These are phyloP conservation scores for Cordyceps cateniannulata DNA, from an alignment of 2,329 filamentous ascomycete species.

Conservation along the genomic window DNA sequence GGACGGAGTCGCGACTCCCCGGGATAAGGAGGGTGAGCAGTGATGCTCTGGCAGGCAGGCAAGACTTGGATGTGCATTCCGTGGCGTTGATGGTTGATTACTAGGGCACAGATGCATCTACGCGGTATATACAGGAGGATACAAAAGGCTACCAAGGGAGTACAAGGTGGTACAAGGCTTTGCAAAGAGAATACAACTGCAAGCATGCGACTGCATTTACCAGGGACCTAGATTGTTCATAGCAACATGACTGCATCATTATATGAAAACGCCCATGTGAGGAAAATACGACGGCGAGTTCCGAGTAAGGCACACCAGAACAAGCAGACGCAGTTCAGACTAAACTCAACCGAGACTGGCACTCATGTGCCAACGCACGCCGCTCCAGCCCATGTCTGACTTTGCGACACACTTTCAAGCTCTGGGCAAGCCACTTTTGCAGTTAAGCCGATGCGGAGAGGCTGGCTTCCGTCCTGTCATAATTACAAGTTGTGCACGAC, in stretches of 20 bases:
- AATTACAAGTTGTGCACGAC: background rate
- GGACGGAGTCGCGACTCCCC: conserved; percentile 34
- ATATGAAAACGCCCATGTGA: background rate
- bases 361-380: too few relatives aligned
- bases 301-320: background rate
- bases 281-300: background rate
- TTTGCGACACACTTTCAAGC: background rate
- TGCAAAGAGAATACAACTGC: background rate
- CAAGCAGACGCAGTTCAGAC: too few relatives aligned
- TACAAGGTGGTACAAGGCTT: background rate
- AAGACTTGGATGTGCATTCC: background rate
- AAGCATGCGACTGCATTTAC: background rate
- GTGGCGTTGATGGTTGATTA: background rate
- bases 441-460: background rate
- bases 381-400: background rate
- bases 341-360: background rate
- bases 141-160: background rate
- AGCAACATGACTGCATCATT: background rate
- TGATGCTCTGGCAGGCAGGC: background rate
- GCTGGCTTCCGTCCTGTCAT: background rate
- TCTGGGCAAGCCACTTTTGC: background rate
- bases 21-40: conserved; percentile 25
- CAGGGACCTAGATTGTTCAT: background rate
- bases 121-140: background rate
- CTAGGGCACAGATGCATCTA: background rate